Percentiles rank a stretch among this genome's conserved stretches.
Evolutionary conservation across 208 protist species (phyloP).

Genomic region (Leishmania amazonensis): DNA sequence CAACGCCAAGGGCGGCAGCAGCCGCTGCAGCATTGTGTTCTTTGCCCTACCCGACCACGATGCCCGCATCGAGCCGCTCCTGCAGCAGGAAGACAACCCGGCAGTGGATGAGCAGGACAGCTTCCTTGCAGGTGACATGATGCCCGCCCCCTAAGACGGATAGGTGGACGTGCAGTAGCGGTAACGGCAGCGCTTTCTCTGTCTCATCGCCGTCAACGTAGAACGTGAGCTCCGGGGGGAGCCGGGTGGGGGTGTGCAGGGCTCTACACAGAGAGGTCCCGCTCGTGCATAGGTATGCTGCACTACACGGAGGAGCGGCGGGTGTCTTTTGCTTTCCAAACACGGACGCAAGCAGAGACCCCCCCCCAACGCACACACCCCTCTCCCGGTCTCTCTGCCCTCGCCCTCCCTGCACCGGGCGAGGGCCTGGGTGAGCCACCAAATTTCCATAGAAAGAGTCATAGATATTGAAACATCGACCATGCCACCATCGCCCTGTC

Average conservation of each 20-base stretch:
- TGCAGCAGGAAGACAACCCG: conserved; percentile 86
- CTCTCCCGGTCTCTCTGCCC: neutral
- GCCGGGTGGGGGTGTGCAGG: neutral
- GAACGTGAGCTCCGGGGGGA: no score
- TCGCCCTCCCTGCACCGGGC: neutral
- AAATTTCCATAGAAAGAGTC: neutral
- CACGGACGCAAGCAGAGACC: neutral
- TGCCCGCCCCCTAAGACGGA: conserved; percentile 50
- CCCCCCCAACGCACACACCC: neutral
- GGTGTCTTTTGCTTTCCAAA: neutral
- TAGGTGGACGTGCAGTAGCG: neutral
- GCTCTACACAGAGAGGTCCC: neutral
- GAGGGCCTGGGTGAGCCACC: neutral
- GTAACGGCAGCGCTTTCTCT: neutral
- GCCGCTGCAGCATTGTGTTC: conserved; percentile 88
- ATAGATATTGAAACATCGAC: neutral
- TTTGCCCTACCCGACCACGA: conserved; percentile 86
- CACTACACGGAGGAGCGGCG: neutral
- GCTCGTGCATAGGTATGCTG: neutral
- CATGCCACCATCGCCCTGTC: neutral
- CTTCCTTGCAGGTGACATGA: conserved; percentile 84
- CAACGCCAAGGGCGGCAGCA: conserved; percentile 57
- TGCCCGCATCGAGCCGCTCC: conserved; percentile 78
- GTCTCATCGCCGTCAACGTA: neutral
- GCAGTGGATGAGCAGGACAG: conserved; percentile 71